Percentiles rank a stretch among this genome's conserved stretches.
Conservation (phyloP, 345 rosid genomes). For the Citrus unshiu region DNA sequence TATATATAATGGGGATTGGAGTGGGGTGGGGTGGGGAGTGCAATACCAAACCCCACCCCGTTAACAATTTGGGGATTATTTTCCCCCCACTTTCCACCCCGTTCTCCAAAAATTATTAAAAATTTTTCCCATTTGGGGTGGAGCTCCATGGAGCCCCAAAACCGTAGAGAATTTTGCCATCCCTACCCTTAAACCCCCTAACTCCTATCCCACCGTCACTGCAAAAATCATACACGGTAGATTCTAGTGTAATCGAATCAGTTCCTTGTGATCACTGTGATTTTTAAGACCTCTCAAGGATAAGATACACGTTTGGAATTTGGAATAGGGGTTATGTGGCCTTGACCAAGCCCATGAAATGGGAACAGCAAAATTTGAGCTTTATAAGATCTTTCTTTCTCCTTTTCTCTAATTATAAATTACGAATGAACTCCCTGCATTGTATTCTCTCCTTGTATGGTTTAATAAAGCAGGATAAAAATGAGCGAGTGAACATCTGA, state of each 20-base stretch:
- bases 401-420: background rate
- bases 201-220: background rate
- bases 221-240: background rate
- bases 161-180: too few species aligned
- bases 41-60: too few species aligned
- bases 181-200: background rate
- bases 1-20: too few species aligned
- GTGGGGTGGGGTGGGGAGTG: too few species aligned
- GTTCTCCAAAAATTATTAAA: too few species aligned
- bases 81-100: too few species aligned
- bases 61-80: too few species aligned
- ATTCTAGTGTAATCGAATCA: background rate
- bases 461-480: background rate
- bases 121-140: too few species aligned
- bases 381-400: background rate
- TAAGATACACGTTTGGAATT: background rate
- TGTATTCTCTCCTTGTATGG: background rate
- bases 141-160: too few species aligned
- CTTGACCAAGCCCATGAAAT: constrained; percentile 4
- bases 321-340: constrained; percentile 18
- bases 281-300: constrained; percentile 3
- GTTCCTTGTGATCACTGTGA: background rate
- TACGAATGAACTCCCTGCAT: background rate
- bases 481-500: too few species aligned
- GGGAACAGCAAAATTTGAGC: constrained; percentile 12